Conservation (phyloP, 169 alveolate species). For the Eimeria necatrix region DNA sequence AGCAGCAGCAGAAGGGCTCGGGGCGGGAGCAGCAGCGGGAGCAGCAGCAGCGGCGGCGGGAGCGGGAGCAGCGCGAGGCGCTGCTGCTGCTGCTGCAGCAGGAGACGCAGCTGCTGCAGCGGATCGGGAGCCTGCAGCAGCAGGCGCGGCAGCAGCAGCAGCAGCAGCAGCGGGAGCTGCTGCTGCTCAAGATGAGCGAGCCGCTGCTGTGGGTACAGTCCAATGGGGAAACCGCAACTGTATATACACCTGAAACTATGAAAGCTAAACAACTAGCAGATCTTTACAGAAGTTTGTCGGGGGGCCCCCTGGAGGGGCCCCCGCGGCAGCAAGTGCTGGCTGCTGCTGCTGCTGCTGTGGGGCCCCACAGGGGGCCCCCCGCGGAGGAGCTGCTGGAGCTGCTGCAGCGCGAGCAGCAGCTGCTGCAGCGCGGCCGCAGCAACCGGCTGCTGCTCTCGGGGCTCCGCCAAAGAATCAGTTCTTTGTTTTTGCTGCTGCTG, state of each 20-base stretch:
- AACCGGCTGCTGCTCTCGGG: constrained; percentile 28
- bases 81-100: constrained; percentile 47
- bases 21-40: no score
- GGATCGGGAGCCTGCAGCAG: background rate
- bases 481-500: background rate
- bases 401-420: constrained; percentile 40
- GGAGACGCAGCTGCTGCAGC: constrained; percentile 47
- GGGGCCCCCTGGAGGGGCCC: background rate
- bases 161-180: background rate
- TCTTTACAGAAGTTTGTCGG: background rate
- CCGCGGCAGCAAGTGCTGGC: background rate
- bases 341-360: constrained; percentile 12
- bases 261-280: background rate
- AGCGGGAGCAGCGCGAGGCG: background rate
- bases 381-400: constrained; percentile 18
- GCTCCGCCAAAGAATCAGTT: background rate
- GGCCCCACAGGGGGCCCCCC: background rate
- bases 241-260: constrained; percentile 2
- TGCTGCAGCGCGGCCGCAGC: constrained; percentile 10
- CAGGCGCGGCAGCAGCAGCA: background rate
- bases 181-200: background rate
- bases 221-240: constrained; percentile 11
- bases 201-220: constrained; percentile 34
- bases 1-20: background rate
- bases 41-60: background rate